phyloP scores from a whole-genome alignment of 306 rosid genomes.

The Cajanus cajan region DNA sequence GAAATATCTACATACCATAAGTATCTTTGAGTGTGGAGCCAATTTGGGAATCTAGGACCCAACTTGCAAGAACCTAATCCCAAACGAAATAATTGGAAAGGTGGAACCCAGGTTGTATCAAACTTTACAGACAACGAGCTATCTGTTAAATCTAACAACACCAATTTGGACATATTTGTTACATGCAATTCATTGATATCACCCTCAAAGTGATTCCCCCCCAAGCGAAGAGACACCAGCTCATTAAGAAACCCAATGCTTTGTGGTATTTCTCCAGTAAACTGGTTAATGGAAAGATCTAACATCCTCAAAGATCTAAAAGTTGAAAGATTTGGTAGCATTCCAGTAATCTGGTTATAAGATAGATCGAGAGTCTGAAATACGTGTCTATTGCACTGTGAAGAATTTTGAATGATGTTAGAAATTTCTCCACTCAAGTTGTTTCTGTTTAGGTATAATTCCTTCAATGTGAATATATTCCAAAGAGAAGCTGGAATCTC shows the following conservation, averaged over 20 bases:
- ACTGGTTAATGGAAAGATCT: not conserved
- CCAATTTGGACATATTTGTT: not conserved
- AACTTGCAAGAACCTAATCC: not conserved
- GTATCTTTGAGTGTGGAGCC: not conserved
- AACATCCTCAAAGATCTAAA: not conserved
- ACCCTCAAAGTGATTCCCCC: not conserved
- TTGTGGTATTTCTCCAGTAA: not conserved
- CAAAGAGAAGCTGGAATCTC: not conserved
- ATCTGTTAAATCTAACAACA: not conserved
- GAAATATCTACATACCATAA: not conserved
- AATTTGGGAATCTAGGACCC: not conserved
- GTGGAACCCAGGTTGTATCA: not conserved
- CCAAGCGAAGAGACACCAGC: not conserved
- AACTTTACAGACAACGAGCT: not conserved
- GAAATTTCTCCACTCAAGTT: not conserved
- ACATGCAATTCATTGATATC: not conserved
- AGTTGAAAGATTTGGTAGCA: not conserved
- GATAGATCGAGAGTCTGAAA: too few relatives aligned
- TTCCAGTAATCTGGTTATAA: too few relatives aligned
- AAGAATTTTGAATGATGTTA: not conserved
- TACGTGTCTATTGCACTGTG: not conserved
- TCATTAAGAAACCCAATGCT: not conserved
- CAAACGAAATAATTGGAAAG: not conserved
- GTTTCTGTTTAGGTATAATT: not conserved
- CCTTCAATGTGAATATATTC: not conserved